Evolutionary conservation across 441 rosid species (phyloP), one percentile per base, ranked within the genome.

Genomic region (Arabidopsis hybrid): DNA sequence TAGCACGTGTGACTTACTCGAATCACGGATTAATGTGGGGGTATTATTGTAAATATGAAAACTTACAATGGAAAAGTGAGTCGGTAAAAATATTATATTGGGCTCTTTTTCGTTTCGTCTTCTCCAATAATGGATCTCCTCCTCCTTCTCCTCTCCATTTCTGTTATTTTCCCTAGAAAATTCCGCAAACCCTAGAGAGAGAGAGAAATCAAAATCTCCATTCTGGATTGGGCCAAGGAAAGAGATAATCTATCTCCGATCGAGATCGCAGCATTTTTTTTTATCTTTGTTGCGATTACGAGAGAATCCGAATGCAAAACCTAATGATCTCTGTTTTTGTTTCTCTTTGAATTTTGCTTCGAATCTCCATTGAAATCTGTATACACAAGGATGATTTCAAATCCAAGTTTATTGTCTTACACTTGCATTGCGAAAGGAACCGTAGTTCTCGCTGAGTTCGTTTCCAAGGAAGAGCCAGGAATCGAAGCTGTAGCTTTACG

Each of bases 391-490:
- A 89, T 89, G 97, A 82, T 91, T 72, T 79, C 91, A 32, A 82
- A 88, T 77, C 90, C 86, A 40, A 79, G 78, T 73, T 81, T 78
- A 42, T 64, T 95, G 59, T 64, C 83, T 16, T 95, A 89, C 69
- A 79, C 87, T 47, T 89, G 97, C 85, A 77, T 91, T 73, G 87
- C 97, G 4, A 87, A 81, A 67, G 96, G 91, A 59, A 51, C 83
- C 58, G 56, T 79, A 17, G 79, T 92, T 69, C 85, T 95, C 16
- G 88, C 90, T 1, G 88, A 95, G 51, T 87, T 83, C 78, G 83
- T 79, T 2, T 75, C 88, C 11, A 79, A 80, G 60, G 83, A 86
- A 29, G 87, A 91, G 29, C 70, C 85, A 17, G 93, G 85, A 42
- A 85, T 91, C 72, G 86, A 72, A 71, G 64, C 73, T 17, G 53